Conservation (phyloP, 139 green algal species). For the Yamagishiella unicocca region DNA sequence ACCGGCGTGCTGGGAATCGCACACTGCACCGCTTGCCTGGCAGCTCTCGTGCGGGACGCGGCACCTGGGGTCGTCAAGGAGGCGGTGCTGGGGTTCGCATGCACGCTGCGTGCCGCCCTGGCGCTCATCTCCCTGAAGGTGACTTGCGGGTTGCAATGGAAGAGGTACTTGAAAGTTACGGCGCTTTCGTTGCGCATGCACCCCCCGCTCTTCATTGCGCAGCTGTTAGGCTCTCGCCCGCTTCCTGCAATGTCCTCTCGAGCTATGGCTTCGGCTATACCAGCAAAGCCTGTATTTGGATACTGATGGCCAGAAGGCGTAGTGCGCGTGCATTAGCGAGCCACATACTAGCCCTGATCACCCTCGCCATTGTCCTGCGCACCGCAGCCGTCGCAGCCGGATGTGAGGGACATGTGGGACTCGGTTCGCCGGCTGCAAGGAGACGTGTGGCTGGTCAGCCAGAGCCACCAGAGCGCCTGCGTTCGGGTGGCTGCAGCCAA, state of each 20-base stretch:
- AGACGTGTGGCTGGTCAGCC: neutral
- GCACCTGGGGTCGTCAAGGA: conserved; percentile 41
- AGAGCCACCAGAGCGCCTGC: conserved; percentile 10
- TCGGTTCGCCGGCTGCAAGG: conserved; percentile 26
- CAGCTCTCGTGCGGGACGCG: conserved; percentile 32
- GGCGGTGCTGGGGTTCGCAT: conserved; percentile 33
- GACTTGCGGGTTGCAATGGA: neutral
- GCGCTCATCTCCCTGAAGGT: conserved; percentile 44
- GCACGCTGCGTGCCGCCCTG: conserved; percentile 38
- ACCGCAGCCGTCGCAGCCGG: conserved; percentile 24
- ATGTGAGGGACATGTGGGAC: conserved; percentile 44
- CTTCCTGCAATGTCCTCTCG: no score
- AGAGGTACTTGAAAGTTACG: no score
- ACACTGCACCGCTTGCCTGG: neutral
- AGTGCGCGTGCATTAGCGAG: no score
- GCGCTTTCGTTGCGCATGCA: no score
- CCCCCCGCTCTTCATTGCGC: no score
- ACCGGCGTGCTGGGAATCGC: neutral
- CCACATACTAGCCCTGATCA: neutral
- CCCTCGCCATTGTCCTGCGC: neutral
- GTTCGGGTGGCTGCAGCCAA: conserved; percentile 45
- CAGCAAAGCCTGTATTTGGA: no score
- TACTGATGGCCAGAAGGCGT: no score
- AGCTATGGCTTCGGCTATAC: no score
- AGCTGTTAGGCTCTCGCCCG: no score